Evolutionary conservation across 257 asterid genomes (phyloP).

Genomic region (Ballota nigra): DNA sequence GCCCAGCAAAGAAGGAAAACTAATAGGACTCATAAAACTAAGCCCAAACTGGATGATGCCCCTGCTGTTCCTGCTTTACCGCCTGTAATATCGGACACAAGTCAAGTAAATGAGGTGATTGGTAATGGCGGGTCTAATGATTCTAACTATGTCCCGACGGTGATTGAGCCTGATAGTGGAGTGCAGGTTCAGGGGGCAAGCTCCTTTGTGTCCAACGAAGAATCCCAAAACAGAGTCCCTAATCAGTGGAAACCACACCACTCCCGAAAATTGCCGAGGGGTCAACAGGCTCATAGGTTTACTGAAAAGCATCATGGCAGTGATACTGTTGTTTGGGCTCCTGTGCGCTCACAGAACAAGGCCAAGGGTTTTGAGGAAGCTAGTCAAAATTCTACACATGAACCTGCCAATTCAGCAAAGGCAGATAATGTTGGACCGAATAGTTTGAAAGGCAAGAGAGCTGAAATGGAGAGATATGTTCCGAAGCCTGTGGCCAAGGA

Average conservation of each 20-base stretch:
- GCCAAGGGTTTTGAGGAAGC: conserved; percentile 51
- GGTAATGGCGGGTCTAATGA: conserved; percentile 40
- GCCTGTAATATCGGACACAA: conserved; percentile 28
- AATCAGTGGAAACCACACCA: conserved; percentile 63
- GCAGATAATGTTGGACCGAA: conserved; percentile 39
- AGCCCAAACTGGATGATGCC: conserved; percentile 52
- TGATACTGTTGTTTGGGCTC: conserved; percentile 90
- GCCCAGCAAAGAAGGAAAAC: conserved; percentile 57
- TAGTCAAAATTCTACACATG: conserved; percentile 38
- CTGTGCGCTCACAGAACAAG: conserved; percentile 67
- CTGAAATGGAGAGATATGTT: conserved; percentile 94
- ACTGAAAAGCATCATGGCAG: conserved; percentile 56
- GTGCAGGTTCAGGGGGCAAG: conserved; percentile 36
- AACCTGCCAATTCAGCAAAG: conserved; percentile 36
- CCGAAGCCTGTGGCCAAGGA: conserved; percentile 93
- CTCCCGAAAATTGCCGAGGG: conserved; percentile 55
- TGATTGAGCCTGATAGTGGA: conserved; percentile 33
- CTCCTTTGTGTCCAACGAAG: conserved; percentile 48
- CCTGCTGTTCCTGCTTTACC: conserved; percentile 33
- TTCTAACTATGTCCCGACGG: conserved; percentile 35
- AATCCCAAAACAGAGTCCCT: conserved; percentile 45
- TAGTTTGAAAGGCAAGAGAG: conserved; percentile 80
- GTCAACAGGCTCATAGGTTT: conserved; percentile 56
- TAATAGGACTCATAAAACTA: conserved; percentile 50
- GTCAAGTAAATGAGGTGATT: conserved; percentile 30